These are phyloP conservation scores for Nicotiana attenuata DNA, from an alignment of 257 asterid genomes.

Conservation along the genomic window DNA sequence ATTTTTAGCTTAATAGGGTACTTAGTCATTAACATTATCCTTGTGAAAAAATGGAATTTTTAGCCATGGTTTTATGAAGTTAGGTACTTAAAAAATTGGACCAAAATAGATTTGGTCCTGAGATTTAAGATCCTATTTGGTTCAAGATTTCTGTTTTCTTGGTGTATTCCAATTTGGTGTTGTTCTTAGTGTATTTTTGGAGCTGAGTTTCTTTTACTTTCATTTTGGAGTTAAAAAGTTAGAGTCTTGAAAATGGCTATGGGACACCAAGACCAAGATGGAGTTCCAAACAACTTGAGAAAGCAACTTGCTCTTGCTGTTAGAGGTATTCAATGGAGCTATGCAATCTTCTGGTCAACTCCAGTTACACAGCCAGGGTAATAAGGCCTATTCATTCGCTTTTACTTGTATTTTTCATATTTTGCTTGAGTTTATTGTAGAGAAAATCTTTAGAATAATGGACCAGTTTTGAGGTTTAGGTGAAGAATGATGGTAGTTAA, in stretches of 20 bases:
- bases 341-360: constrained; percentile 83
- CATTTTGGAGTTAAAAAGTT: background rate
- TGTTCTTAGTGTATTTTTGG: background rate
- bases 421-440: background rate
- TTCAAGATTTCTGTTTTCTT: constrained; percentile 4
- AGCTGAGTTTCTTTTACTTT: background rate
- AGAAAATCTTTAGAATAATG: background rate
- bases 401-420: background rate
- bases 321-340: constrained; percentile 86
- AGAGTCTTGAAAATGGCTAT: constrained; percentile 35
- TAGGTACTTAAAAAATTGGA: background rate
- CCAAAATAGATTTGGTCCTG: background rate
- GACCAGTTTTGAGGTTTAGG: constrained; percentile 3
- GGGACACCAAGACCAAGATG: constrained; percentile 32
- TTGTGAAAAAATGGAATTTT: background rate
- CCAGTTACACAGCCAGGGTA: constrained; percentile 68
- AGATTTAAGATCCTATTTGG: background rate
- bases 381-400: constrained; percentile 9
- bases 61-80: background rate
- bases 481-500: background rate
- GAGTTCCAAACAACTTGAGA: constrained; percentile 40
- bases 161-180: background rate
- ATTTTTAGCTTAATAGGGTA: background rate
- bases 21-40: background rate
- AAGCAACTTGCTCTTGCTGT: constrained; percentile 69